Percentiles rank a stretch among this genome's conserved stretches.
Evolutionary conservation across 208 protist species (phyloP).

Genomic region (Crithidia mellificae): DNA sequence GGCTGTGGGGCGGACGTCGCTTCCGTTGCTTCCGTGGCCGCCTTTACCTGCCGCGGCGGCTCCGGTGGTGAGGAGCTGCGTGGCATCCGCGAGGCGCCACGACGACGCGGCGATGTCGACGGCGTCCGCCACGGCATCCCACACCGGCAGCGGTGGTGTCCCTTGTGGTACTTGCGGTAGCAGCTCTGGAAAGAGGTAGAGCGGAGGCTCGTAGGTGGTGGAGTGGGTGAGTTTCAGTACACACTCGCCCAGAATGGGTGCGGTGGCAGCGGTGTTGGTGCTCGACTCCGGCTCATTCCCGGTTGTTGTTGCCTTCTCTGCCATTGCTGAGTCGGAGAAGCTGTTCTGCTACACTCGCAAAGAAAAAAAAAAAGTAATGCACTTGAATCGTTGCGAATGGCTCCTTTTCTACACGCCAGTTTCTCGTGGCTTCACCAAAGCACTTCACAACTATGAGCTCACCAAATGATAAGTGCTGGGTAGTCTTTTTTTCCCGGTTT

Average conservation of each 20-base stretch:
- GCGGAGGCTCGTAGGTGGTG: conserved; percentile 80
- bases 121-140: conserved; percentile 79
- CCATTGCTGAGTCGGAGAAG: neutral
- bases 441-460: too few relatives aligned
- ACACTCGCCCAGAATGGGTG: conserved; percentile 66
- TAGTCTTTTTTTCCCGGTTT: too few relatives aligned
- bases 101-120: conserved; percentile 74
- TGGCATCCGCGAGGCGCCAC: conserved; percentile 66
- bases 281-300: neutral
- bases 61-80: conserved; percentile 28
- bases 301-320: neutral
- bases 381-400: too few relatives aligned
- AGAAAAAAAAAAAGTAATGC: too few relatives aligned
- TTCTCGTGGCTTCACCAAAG: too few relatives aligned
- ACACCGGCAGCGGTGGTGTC: conserved; percentile 54
- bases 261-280: neutral
- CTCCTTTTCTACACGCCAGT: too few relatives aligned
- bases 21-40: neutral
- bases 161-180: conserved; percentile 72
- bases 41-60: conserved; percentile 16
- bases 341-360: too few relatives aligned
- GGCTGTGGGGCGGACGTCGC: conserved; percentile 4
- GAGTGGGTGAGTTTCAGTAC: conserved; percentile 52
- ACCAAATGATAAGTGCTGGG: too few relatives aligned
- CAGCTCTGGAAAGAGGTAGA: conserved; percentile 88